Evolutionary conservation across 768 basidiomycete genomes (phyloP), one percentile per base, ranked within the genome.

Genomic region (Kwoniella newhampshirensis): DNA sequence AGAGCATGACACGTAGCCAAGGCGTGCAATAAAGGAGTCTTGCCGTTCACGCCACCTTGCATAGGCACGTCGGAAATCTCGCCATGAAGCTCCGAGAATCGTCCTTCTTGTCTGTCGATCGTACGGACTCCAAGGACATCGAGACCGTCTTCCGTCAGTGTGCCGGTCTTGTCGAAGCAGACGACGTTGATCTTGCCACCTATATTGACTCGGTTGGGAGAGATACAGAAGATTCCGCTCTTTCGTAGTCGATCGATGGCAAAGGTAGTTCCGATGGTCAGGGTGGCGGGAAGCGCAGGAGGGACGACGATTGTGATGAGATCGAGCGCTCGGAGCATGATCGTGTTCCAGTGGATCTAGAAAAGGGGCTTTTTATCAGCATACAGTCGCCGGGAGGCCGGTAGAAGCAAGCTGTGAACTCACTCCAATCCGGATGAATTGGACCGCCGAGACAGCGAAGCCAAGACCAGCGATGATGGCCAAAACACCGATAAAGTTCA

Each of bases 131-230:
- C 96, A 43, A 99, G 85, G 42, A 99, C 91, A 73, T 99, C 96
- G 46, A 99, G 81, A 0, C 94, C 96, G 63, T 99, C 96, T 77
- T 99, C 96, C 1, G 96, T 99, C 21, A 99, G 81, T 8, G 96
- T 99, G 7, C 96, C 96, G 1, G 96, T 99, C 79, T 99, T 99
- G 80, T 99, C 96, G 69, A 99, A 99, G 72, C 93, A 97, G 67
- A 91, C 91, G 9, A 98, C 87, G 63, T 98, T 97, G 78, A 98
- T 81, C 78, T 96, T 93, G 9, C 96, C 96, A 1, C 86, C 90
- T 43, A 99, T 84, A 68, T 99, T 99, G 67, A 99, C 88, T 44
- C 96, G 81, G 64, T 86, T 92, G 0, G 96, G 96, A 0, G 96
- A 91, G 59, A 97, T 98, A 75, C 96, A 99, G 79, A 88, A 98